phyloP scores from a whole-genome alignment of 192 early-diverging fungal genomes.

The Jimgerdemannia flammicorona region DNA sequence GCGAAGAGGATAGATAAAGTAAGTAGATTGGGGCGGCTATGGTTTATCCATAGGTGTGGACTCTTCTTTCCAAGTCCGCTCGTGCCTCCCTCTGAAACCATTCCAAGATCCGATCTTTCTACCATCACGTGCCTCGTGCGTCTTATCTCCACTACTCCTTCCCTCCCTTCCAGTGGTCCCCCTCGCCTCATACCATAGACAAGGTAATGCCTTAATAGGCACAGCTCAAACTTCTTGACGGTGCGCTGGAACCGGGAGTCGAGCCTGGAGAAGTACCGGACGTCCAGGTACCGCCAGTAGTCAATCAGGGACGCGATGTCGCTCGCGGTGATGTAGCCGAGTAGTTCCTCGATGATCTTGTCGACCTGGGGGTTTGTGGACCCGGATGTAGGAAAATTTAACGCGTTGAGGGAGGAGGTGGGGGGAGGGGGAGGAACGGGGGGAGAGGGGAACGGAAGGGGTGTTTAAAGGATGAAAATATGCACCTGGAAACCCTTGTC shows the following conservation, averaged over 20 bases:
- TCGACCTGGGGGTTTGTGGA: constrained; percentile 39
- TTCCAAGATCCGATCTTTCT: too few species aligned
- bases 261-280: constrained; percentile 60
- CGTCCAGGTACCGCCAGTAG: constrained; percentile 59
- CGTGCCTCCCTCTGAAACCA: background rate
- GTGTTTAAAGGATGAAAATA: background rate
- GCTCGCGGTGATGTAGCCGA: constrained; percentile 37
- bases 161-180: background rate
- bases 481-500: constrained; percentile 58
- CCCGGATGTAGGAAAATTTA: background rate
- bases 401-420: background rate
- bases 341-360: constrained; percentile 61
- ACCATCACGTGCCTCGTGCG: background rate
- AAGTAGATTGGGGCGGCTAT: background rate
- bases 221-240: constrained; percentile 57
- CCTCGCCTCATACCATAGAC: constrained; percentile 43
- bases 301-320: constrained; percentile 50
- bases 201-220: constrained; percentile 56
- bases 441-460: background rate
- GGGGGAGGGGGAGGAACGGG: background rate
- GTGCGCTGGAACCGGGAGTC: constrained; percentile 52
- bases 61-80: background rate
- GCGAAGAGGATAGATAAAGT: background rate
- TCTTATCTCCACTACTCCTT: background rate
- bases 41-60: background rate